Base-by-base conservation (phyloP, 768 basidiomycete species). In the Pleurotus platypus region DNA sequence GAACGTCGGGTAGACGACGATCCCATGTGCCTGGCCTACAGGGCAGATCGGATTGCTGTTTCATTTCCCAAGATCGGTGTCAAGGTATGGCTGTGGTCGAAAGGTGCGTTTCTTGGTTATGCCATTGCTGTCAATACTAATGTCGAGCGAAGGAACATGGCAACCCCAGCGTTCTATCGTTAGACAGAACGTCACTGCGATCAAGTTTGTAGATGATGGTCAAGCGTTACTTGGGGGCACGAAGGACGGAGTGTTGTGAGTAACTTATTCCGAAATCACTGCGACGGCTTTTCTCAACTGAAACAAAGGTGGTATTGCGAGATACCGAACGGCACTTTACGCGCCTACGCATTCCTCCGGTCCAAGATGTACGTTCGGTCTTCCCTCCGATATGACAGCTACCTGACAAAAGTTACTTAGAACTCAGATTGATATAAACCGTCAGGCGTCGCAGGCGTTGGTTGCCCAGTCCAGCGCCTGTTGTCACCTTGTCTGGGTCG, bases 161-260 rank as follows among this genome's bases (percentile, higher is more conserved):
- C 78, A 81, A 58, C 68, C 76, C 1, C 85, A 89, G 58, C 77
- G 86, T 55, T 80, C 85, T 47, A 87, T 89, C 56, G 61, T 79
- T 55, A 78, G 86, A 53, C 82, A 80, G 60, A 84, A 86, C 55
- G 84, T 88, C 47, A 85, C 84, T 6, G 77, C 80, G 3, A 76
- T 89, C 57, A 76, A 74, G 61, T 88, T 89, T 63, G 74, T 87
- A 7, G 79, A 84, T 20, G 82, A 82, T 30, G 88, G 87, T 0
- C 75, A 76, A 38, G 84, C 82, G 48, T 70, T 89, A 46, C 70
- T 89, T 20, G 87, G 88, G 0, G 88, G 86, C 1, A 88, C 88
- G 26, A 78, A 76, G 54, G 87, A 89, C 62, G 87, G 87, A 9
- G 82, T 84, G 16, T 62, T 89, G 87, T 88, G 67, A 57, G 84